These are phyloP conservation scores for Glebionis coronaria DNA, from an alignment of 129 eudicot species.

Conservation along the genomic window DNA sequence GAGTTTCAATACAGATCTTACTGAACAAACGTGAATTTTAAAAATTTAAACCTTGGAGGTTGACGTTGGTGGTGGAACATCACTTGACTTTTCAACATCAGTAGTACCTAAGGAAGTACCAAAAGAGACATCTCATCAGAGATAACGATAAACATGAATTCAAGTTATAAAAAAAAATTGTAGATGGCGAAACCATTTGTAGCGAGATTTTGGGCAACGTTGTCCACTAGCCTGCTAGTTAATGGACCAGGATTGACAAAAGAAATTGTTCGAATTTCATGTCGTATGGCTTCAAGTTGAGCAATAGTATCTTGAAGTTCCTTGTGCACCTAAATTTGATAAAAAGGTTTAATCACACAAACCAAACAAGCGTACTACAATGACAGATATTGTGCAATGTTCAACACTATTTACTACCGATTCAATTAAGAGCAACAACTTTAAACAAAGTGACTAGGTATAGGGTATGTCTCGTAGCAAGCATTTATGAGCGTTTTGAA, in stretches of 20 bases:
- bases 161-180: not conserved
- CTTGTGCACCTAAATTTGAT: constrained; percentile 66
- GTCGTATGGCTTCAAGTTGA: constrained; percentile 85
- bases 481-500: no score
- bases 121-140: constrained; percentile 7
- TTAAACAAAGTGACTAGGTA: not conserved
- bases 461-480: no score
- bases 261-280: constrained; percentile 71
- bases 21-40: not conserved
- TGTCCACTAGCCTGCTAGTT: constrained; percentile 61
- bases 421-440: constrained; percentile 15
- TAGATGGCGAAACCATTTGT: constrained; percentile 37
- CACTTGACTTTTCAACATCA: constrained; percentile 31
- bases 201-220: constrained; percentile 26
- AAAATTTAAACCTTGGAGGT: constrained; percentile 32
- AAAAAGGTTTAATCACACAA: not conserved
- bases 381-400: not conserved
- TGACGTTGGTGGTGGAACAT: constrained; percentile 23
- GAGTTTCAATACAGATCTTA: not conserved
- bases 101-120: constrained; percentile 24
- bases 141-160: constrained; percentile 9
- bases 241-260: constrained; percentile 82
- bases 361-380: constrained; percentile 1
- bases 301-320: constrained; percentile 92
- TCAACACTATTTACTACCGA: not conserved